Conservation (phyloP, 768 basidiomycete genomes). For the Psilocybe subaeruginosa region DNA sequence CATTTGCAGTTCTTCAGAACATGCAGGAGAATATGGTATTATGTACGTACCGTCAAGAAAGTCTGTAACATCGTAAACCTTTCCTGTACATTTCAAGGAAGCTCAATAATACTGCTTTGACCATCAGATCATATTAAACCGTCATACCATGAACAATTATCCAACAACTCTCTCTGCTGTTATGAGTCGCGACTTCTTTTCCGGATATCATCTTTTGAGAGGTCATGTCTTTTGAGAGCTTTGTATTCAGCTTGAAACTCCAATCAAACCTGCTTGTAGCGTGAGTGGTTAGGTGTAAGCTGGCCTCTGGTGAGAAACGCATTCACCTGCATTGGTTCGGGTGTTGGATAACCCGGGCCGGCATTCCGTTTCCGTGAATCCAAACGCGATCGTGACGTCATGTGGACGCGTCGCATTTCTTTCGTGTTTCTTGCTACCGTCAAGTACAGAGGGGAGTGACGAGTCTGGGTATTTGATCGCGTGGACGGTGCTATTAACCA, state of each 20-base stretch:
- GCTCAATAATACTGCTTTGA: background rate
- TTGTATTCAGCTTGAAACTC: no score
- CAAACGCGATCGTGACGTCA: background rate
- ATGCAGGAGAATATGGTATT: background rate
- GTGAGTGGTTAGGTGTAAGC: background rate
- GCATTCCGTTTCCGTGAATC: background rate
- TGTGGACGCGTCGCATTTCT: background rate
- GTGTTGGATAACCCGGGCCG: no score
- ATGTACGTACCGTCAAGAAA: constrained; percentile 65
- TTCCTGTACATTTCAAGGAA: constrained; percentile 42
- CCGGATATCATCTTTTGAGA: constrained; percentile 31
- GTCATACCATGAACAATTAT: constrained; percentile 81
- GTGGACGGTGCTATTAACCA: no score
- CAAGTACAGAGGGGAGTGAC: no score
- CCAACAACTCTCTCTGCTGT: constrained; percentile 38
- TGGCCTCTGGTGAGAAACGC: background rate
- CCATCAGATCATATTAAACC: background rate
- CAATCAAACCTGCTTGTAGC: no score
- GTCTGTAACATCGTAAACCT: constrained; percentile 82
- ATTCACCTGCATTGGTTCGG: background rate
- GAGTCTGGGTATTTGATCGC: no score
- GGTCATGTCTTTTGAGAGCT: background rate
- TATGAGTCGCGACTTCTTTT: constrained; percentile 35
- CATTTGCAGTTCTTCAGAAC: background rate
- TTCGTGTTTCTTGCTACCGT: no score